Evolutionary conservation across 805 yeast genomes (phyloP).

Genomic region (Teunomyces panamensis): DNA sequence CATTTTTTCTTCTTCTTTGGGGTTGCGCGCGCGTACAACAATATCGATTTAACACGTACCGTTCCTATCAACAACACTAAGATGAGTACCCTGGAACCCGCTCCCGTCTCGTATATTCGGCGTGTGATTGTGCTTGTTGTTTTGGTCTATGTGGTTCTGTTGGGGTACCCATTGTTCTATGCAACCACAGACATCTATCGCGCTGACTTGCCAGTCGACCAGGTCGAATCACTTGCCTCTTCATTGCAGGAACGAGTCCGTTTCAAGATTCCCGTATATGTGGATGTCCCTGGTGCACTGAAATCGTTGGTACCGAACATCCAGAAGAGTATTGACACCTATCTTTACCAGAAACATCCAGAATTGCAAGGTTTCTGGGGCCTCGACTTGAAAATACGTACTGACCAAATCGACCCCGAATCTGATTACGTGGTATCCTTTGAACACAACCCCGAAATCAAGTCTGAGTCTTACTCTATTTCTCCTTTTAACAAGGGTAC

Average conservation of each 20-base stretch:
- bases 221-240: constrained; percentile 32
- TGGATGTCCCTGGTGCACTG: constrained; percentile 33
- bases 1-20: neutral
- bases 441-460: constrained; percentile 18
- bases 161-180: constrained; percentile 21
- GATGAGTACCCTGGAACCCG: neutral
- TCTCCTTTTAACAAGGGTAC: constrained; percentile 38
- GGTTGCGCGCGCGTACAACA: neutral
- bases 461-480: constrained; percentile 17
- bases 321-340: constrained; percentile 34
- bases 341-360: constrained; percentile 20
- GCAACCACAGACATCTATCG: constrained; percentile 60
- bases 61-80: neutral
- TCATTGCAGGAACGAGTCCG: constrained; percentile 22
- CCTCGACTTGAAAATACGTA: constrained; percentile 20
- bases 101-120: constrained; percentile 8
- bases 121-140: constrained; percentile 11
- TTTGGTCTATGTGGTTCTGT: constrained; percentile 14
- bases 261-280: constrained; percentile 42
- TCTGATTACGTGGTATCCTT: constrained; percentile 40
- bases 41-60: neutral
- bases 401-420: constrained; percentile 11
- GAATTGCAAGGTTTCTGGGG: constrained; percentile 28
- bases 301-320: constrained; percentile 27
- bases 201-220: constrained; percentile 53